These are phyloP conservation scores for Teratosphaeria gauchensis DNA, from an alignment of 2,329 filamentous ascomycete species.

Conservation along the genomic window DNA sequence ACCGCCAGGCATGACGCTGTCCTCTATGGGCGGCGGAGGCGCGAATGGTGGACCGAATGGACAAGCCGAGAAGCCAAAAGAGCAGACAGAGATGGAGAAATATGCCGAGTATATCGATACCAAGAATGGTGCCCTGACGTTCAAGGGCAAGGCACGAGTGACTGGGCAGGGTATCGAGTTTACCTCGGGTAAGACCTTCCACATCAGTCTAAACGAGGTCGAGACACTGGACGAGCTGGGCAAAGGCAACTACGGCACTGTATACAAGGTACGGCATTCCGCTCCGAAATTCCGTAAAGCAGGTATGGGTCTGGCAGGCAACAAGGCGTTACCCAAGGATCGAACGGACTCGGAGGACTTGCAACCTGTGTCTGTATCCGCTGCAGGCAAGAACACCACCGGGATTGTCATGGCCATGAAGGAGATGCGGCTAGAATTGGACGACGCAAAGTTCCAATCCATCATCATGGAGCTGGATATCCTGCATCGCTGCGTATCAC, in stretches of 20 bases:
- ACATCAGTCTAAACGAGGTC: conserved; percentile 90
- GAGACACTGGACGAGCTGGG: conserved; percentile 87
- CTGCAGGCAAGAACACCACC: conserved; percentile 39
- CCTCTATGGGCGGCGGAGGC: conserved; percentile 32
- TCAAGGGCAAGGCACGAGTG: conserved; percentile 85
- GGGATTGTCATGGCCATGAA: conserved; percentile 98
- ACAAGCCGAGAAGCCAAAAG: conserved; percentile 15
- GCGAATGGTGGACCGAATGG: conserved; percentile 18
- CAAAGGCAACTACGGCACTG: conserved; percentile 96
- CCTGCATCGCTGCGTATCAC: conserved; percentile 85
- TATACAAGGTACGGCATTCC: conserved; percentile 89
- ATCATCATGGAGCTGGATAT: conserved; percentile 98
- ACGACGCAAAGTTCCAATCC: conserved; percentile 91
- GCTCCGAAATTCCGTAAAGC: conserved; percentile 55
- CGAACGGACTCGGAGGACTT: conserved; percentile 21
- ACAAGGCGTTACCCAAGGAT: conserved; percentile 34
- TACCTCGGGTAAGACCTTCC: conserved; percentile 78
- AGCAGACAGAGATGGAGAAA: conserved; percentile 44
- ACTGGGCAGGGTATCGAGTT: conserved; percentile 88
- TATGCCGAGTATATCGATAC: conserved; percentile 80
- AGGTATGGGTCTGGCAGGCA: conserved; percentile 51
- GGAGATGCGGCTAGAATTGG: conserved; percentile 87
- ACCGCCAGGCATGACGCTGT: conserved; percentile 36
- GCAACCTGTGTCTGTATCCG: neutral
- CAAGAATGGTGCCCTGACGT: conserved; percentile 82